Percentiles rank a stretch among this genome's conserved stretches.
Conservation (phyloP, 352 stramenopile genomes). For the Thraustotheca clavata region DNA sequence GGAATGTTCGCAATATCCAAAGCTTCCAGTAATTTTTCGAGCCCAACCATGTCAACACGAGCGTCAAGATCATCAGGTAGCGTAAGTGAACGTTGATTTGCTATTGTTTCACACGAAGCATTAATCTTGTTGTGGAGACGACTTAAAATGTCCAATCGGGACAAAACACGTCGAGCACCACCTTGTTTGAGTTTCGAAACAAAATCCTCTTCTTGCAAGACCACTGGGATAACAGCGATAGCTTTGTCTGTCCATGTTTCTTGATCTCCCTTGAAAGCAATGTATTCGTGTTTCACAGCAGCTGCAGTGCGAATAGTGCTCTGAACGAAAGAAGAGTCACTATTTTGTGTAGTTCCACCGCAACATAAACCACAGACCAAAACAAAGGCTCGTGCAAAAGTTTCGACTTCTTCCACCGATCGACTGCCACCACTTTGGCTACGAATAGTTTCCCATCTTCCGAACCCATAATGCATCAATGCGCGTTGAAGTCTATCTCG, state of each 20-base stretch:
- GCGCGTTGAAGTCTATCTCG: conserved; percentile 74
- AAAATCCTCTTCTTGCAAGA: conserved; percentile 84
- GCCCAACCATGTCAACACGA: conserved; percentile 55
- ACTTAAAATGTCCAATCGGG: conserved; percentile 80
- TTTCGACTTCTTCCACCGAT: conserved; percentile 71
- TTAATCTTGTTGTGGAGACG: conserved; percentile 56
- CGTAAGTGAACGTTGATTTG: conserved; percentile 11
- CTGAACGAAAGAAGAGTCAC: conserved; percentile 80
- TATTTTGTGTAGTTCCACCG: conserved; percentile 48
- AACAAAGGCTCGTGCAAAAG: conserved; percentile 80
- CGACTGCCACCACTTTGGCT: conserved; percentile 82
- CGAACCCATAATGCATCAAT: conserved; percentile 83
- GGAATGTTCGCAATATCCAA: conserved; percentile 59
- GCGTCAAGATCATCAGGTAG: conserved; percentile 60
- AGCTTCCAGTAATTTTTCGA: conserved; percentile 46
- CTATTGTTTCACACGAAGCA: conserved; percentile 48
- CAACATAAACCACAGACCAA: conserved; percentile 77
- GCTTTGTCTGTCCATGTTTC: conserved; percentile 41
- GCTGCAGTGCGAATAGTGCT: conserved; percentile 56
- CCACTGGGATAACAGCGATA: conserved; percentile 2
- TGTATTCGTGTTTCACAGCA: conserved; percentile 50
- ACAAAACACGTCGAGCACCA: conserved; percentile 68
- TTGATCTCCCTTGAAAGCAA: conserved; percentile 43
- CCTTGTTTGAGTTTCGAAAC: conserved; percentile 79
- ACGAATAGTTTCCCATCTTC: conserved; percentile 82